These are phyloP conservation scores for Tuctoria greenei DNA, from an alignment of 176 grass and related monocot genomes.

Conservation along the genomic window DNA sequence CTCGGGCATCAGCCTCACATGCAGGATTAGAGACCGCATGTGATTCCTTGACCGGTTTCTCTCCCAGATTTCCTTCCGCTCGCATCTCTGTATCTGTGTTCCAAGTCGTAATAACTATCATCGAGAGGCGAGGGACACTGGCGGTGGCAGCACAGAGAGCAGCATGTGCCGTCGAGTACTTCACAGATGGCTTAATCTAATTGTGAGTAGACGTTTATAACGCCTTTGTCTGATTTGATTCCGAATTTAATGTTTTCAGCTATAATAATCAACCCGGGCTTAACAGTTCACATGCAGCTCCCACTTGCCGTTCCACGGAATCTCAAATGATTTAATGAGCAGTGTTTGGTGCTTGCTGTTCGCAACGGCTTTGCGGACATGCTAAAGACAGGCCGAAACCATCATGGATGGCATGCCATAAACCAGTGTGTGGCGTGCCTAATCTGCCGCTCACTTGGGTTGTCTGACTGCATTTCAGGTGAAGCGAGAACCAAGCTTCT, in stretches of 20 bases:
- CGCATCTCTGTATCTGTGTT: conserved; percentile 30
- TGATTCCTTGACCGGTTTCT: conserved; percentile 43
- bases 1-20: conserved; percentile 49
- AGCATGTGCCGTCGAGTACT: conserved; percentile 42
- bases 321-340: conserved; percentile 34
- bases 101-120: not conserved
- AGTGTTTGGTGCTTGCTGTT: conserved; percentile 31
- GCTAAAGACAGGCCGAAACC: not conserved
- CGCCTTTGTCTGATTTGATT: conserved; percentile 34
- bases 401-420: not conserved
- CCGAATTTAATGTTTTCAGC: not conserved
- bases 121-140: not conserved
- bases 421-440: not conserved
- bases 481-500: not conserved
- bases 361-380: not conserved
- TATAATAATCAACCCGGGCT: conserved; percentile 7
- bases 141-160: not conserved
- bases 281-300: conserved; percentile 27
- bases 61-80: conserved; percentile 32
- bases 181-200: conserved; percentile 18
- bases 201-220: conserved; percentile 27
- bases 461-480: not conserved
- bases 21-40: conserved; percentile 42
- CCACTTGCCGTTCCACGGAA: conserved; percentile 41
- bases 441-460: not conserved